Base-by-base conservation (phyloP, 2,329 filamentous ascomycete species). In the Aspergillus uvarum region DNA sequence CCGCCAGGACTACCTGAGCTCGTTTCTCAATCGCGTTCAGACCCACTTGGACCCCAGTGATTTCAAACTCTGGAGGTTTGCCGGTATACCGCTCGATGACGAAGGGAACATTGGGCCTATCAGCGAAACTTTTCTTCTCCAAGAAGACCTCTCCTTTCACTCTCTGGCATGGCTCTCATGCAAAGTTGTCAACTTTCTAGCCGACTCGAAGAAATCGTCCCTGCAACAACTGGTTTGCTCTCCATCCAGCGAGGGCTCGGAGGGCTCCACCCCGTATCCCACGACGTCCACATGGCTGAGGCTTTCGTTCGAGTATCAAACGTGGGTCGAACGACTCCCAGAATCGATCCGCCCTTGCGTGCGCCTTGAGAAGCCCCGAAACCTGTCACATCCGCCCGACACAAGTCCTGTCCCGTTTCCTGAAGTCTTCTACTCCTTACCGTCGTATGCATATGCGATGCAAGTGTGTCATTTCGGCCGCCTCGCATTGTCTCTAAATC, bases 401-500 rank as follows among this genome's bases (percentile, higher is more conserved):
- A 62, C 68, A 53, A 70, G 68, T 24, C 61, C 60, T 54, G 70
- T 70, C 50, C 77, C 76, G 62, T 86, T 81, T 70, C 81, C 73
- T 0, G 83, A 87, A 65, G 79, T 86, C 7, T 88, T 85, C 80
- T 87, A 86, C 68, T 81, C 82, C 55, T 78, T 85, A 0, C 81
- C 86, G 0, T 83, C 87, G 72, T 88, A 85, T 70, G 85, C 84
- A 0, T 83, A 84, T 4, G 83, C 85, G 0, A 87, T 88, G 81
- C 85, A 88, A 66, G 82, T 81, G 60, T 88, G 87, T 64, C 84
- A 89, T 66, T 88, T 89, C 77, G 85, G 84, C 1, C 81, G 84
- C 48, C 85, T 88, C 11, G 79, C 87, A 4, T 70, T 89, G 0
- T 78, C 87, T 12, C 80, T 87, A 63, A 87, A 89, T 66, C 82